Base-by-base conservation (phyloP, 345 rosid species). In the Eucalyptus cloeziana region DNA sequence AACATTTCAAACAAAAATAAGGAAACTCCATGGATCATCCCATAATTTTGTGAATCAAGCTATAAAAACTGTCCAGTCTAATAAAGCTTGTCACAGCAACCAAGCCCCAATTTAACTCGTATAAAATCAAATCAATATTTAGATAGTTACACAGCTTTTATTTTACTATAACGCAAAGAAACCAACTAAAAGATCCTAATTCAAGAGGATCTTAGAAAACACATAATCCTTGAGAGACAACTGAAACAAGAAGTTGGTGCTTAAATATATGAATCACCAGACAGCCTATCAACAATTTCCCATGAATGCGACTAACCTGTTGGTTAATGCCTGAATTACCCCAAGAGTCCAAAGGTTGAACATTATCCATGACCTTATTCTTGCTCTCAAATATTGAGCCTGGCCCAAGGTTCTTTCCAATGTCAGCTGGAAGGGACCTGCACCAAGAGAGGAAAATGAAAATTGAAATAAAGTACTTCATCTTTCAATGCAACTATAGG, bases 281-380 rank as follows among this genome's bases (percentile, higher is more conserved):
- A 71, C 81, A 71, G 81, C 81, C 45, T 22, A 37, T 71, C 81
- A 71, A 37, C 25, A 37, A 71, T 71, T 51, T 86, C 51, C 64
- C 31, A 7, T 79, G 37, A 64, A 83, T 50, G 56, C n/a, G 17
- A 69, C 86, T 45, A 86, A 97, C 99, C 96, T 96, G 97, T 90
- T 97, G 98, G 90, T 93, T 94, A 54, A 90, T 92, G 56, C 86
- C 92, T 51, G 95, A 93, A 91, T 92, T 95, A 90, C 92, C 94
- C 99, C 99, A 97, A 45, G 97, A 92, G 89, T 94, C 94, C 93
- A 96, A 85, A 64, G 96, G 92, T 89, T 94, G 96, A 87, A 90
- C 94, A 93, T 91, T 94, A 86, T 95, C 97, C 50, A 95, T 80
- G 89, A 92, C 93, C 91, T 94, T 95, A 85, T 93, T 94, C 89